Percentiles rank a stretch among this genome's conserved stretches.
These are phyloP conservation scores for Thalassiosira mediterranea DNA, from an alignment of 352 stramenopile genomes.

Conservation along the genomic window DNA sequence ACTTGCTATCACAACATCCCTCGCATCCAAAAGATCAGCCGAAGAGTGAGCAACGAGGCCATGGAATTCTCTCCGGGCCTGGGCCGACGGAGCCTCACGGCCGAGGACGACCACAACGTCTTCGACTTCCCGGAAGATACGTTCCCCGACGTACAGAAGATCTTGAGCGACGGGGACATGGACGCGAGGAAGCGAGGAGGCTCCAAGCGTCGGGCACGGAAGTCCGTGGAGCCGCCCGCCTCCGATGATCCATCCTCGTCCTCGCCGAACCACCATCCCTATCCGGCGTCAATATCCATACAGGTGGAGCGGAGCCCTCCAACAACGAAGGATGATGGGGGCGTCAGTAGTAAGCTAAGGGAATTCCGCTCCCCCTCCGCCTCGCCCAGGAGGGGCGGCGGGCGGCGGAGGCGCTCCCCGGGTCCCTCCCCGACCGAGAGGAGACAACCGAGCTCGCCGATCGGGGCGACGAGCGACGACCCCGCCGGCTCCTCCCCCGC, in stretches of 20 bases:
- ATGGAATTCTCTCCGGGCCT: not conserved
- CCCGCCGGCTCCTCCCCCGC: not conserved
- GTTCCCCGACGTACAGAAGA: not conserved
- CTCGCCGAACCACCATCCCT: not conserved
- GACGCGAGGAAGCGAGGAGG: not conserved
- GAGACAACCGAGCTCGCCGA: slow-evolving; percentile 8
- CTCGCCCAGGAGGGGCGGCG: not conserved
- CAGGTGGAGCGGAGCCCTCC: no score
- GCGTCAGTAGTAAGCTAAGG: no score
- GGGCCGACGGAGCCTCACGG: not conserved
- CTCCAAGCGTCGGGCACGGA: not conserved
- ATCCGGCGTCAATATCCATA: not conserved
- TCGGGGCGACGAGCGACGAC: no score
- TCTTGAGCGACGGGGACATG: not conserved
- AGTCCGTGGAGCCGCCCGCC: not conserved
- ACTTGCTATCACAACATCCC: no score
- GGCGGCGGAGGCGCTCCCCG: not conserved
- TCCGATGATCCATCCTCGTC: no score
- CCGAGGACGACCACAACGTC: not conserved
- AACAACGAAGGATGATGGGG: no score
- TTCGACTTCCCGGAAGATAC: slow-evolving; percentile 3
- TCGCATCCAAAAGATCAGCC: no score
- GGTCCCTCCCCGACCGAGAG: not conserved
- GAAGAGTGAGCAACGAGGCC: not conserved
- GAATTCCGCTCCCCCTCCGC: slow-evolving; percentile 6